Evolutionary conservation across 202 grass and related monocot genomes (phyloP).

Genomic region (Dendrocalamus latiflorus): DNA sequence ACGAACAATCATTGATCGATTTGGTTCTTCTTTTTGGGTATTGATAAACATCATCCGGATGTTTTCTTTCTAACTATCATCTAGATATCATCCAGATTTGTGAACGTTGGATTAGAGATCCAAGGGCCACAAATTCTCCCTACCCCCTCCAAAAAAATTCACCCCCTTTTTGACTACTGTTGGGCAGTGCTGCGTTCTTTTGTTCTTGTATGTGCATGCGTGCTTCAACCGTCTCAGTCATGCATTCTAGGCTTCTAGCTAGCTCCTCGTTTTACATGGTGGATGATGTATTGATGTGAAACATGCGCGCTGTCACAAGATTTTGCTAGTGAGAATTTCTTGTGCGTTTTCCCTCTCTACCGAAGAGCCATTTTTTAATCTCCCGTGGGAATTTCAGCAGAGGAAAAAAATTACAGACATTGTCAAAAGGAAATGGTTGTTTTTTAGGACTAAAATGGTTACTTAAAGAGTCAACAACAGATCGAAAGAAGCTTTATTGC

Average conservation of each 20-base stretch:
- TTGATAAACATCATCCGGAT: too few species aligned
- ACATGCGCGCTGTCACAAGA: background rate
- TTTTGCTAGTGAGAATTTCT: background rate
- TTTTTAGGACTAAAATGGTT: background rate
- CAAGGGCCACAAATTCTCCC: too few species aligned
- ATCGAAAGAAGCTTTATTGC: too few species aligned
- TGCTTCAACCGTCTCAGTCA: background rate
- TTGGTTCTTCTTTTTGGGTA: background rate
- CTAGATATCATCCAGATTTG: too few species aligned
- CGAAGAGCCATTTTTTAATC: background rate
- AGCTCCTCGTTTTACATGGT: background rate
- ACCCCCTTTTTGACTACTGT: background rate
- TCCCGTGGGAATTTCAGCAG: background rate
- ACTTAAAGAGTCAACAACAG: background rate
- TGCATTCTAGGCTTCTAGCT: background rate
- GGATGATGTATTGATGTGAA: background rate
- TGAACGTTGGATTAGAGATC: too few species aligned
- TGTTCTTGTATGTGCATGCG: background rate
- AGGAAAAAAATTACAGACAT: background rate
- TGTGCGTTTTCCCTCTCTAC: background rate
- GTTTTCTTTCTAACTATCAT: too few species aligned
- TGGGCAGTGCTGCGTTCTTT: background rate
- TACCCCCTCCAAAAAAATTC: too few species aligned
- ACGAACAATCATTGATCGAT: background rate
- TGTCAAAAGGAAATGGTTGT: background rate